Percentiles rank a stretch among this genome's conserved stretches.
phyloP scores from a whole-genome alignment of 352 stramenopile genomes.

The Phytophthora sp. region DNA sequence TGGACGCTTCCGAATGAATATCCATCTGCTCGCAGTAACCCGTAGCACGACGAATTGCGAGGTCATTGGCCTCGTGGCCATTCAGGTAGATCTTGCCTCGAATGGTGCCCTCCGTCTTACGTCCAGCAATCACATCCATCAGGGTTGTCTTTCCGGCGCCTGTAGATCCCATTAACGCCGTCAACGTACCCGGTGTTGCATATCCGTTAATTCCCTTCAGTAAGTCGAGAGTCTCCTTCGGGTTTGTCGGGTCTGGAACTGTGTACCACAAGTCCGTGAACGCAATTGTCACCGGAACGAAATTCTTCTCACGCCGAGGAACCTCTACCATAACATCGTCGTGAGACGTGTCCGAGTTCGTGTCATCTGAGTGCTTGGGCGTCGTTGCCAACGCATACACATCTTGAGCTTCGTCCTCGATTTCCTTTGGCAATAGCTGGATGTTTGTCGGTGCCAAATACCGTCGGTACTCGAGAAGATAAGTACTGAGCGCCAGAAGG shows the following conservation, averaged over 20 bases:
- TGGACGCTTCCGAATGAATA: too few species aligned
- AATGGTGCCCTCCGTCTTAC: constrained; percentile 52
- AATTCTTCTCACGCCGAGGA: not conserved
- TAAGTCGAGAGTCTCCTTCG: constrained; percentile 42
- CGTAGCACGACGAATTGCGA: constrained; percentile 43
- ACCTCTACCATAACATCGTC: not conserved
- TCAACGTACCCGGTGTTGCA: constrained; percentile 70
- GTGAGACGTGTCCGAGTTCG: not conserved
- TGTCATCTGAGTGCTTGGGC: constrained; percentile 1
- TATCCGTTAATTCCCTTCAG: constrained; percentile 43
- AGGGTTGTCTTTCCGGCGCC: too few species aligned
- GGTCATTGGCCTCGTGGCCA: constrained; percentile 31
- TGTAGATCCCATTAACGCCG: constrained; percentile 81
- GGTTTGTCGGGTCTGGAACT: constrained; percentile 30
- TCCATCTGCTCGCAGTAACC: too few species aligned
- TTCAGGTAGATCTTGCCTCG: constrained; percentile 54
- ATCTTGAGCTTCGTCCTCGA: not conserved
- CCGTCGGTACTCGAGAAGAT: constrained; percentile 33
- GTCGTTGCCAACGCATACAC: not conserved
- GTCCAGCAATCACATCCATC: too few species aligned
- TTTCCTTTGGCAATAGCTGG: not conserved
- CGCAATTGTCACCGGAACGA: not conserved
- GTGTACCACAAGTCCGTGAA: constrained; percentile 18
- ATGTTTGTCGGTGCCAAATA: constrained; percentile 12
- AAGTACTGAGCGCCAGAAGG: constrained; percentile 39